phyloP scores from a whole-genome alignment of 1,284 basidiomycete species.

The Malassezia globosa region DNA sequence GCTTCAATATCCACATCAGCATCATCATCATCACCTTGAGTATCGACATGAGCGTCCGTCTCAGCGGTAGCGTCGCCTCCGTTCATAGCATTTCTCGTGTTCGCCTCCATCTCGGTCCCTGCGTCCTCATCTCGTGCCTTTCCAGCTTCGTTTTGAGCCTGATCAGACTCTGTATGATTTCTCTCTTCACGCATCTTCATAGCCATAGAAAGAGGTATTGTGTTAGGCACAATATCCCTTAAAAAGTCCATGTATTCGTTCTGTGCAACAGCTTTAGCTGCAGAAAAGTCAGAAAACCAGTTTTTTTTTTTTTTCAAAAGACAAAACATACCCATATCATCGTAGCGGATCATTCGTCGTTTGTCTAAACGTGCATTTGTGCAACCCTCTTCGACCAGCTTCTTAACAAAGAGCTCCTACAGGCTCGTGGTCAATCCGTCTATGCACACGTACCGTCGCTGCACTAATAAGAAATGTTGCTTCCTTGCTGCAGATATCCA shows the following conservation, averaged over 20 bases:
- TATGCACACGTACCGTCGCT: slow-evolving; percentile 20
- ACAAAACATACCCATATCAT: slow-evolving; percentile 24
- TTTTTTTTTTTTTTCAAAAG: background rate
- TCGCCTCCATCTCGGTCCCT: background rate
- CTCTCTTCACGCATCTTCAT: slow-evolving; percentile 21
- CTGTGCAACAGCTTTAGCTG: slow-evolving; percentile 28
- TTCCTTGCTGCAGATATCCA: slow-evolving; percentile 38
- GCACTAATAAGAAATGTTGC: slow-evolving; percentile 33
- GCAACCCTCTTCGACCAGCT: slow-evolving; percentile 31
- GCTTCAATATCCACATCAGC: background rate
- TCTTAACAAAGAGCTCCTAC: slow-evolving; percentile 32
- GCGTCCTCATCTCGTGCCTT: slow-evolving; percentile 4
- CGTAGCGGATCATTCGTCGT: slow-evolving; percentile 31
- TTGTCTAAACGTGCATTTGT: slow-evolving; percentile 33
- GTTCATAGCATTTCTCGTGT: background rate
- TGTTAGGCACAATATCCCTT: slow-evolving; percentile 24
- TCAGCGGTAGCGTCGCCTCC: background rate
- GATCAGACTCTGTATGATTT: slow-evolving; percentile 5
- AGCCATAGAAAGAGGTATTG: slow-evolving; percentile 24
- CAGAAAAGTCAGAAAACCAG: background rate
- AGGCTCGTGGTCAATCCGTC: background rate
- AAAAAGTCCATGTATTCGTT: slow-evolving; percentile 31
- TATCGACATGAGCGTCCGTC: background rate
- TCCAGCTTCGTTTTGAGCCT: background rate
- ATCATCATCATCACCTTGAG: background rate